Conservation (phyloP, 768 basidiomycete genomes). For the Psilocybe azurescens region DNA sequence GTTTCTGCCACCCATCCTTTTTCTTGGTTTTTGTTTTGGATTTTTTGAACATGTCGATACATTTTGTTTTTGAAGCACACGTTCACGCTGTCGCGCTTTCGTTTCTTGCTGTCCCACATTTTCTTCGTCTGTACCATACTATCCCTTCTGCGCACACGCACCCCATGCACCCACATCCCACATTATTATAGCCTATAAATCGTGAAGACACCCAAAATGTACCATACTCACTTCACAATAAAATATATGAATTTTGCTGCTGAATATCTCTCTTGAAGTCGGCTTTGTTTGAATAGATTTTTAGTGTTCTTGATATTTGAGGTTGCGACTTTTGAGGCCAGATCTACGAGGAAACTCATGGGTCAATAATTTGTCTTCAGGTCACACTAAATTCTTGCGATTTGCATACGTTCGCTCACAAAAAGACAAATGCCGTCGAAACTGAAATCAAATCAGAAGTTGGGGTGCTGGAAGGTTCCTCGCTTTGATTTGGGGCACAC, state of each 20-base stretch:
- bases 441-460: too few species aligned
- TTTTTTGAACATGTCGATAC: conserved; percentile 4
- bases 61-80: conserved; percentile 5
- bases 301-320: not conserved
- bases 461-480: too few species aligned
- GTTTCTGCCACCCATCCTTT: not conserved
- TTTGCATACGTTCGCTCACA: too few species aligned
- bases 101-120: not conserved
- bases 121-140: not conserved
- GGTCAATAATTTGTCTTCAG: too few species aligned
- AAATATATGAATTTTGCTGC: not conserved
- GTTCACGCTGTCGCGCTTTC: conserved; percentile 1
- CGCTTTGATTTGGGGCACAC: too few species aligned
- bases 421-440: too few species aligned
- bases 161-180: not conserved
- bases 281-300: not conserved
- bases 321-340: too few species aligned
- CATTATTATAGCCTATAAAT: not conserved
- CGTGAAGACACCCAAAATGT: not conserved
- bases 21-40: not conserved
- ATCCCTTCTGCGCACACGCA: not conserved
- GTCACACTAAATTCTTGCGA: too few species aligned
- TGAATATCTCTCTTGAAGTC: not conserved
- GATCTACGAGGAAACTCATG: too few species aligned
- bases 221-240: not conserved